Evolutionary conservation across 1,139 yeast species (phyloP).

Genomic region (Taphrina wiesneri): DNA sequence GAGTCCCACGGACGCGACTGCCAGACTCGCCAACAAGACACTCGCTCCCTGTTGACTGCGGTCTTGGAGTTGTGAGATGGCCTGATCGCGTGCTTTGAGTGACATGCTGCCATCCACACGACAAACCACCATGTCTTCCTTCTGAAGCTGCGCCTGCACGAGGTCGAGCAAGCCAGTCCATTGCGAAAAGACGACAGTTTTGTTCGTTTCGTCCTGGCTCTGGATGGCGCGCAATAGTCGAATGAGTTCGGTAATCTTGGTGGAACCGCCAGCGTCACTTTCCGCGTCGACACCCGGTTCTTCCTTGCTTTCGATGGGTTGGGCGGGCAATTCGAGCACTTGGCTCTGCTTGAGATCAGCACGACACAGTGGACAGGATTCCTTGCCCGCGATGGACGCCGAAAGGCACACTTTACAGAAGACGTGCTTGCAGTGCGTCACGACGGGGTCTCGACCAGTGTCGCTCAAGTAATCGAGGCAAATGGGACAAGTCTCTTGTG

Average conservation of each 20-base stretch:
- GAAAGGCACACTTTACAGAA: conserved; percentile 37
- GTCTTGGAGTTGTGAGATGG: conserved; percentile 28
- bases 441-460: conserved; percentile 30
- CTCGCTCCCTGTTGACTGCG: not conserved
- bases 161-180: conserved; percentile 78
- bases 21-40: conserved; percentile 59
- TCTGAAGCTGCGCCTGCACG: conserved; percentile 58
- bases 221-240: conserved; percentile 11
- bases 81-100: conserved; percentile 30
- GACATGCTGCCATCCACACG: conserved; percentile 44
- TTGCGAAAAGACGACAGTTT: conserved; percentile 78
- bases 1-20: conserved; percentile 61
- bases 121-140: conserved; percentile 54
- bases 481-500: conserved; percentile 38
- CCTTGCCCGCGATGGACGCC: conserved; percentile 9
- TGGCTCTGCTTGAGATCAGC: not conserved
- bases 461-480: conserved; percentile 37
- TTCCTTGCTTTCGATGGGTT: not conserved
- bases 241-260: conserved; percentile 15
- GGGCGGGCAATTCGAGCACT: conserved; percentile 6
- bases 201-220: conserved; percentile 41
- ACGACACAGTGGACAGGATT: conserved; percentile 25
- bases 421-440: conserved; percentile 39
- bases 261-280: not conserved
- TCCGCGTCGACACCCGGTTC: not conserved